A percentile compares a stretch with the other conserved stretches of the same genome.
Evolutionary conservation across 495 filamentous ascomycete species (phyloP).

Genomic region (Lepraria neglecta): DNA sequence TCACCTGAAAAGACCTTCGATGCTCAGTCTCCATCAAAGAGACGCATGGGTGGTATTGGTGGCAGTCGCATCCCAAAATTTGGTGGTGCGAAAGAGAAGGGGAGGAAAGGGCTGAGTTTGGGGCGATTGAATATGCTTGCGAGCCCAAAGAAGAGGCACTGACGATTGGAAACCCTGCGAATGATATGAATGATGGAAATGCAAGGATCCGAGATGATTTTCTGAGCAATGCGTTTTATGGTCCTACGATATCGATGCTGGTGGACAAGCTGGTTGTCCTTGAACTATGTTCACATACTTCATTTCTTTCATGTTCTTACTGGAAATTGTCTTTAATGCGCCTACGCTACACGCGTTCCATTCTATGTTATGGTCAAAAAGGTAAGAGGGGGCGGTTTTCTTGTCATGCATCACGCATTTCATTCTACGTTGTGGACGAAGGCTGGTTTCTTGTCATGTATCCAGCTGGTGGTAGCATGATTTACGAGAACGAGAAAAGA

Average conservation of each 20-base stretch:
- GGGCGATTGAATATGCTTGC: constrained; percentile 48
- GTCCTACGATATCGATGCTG: constrained; percentile 2
- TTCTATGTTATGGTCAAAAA: too few species aligned
- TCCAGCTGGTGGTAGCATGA: too few species aligned
- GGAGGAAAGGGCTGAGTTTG: constrained; percentile 37
- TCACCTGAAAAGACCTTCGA: constrained; percentile 33
- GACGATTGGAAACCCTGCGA: not conserved
- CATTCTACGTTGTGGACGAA: too few species aligned
- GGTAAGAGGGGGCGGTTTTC: too few species aligned
- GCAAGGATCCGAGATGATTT: too few species aligned
- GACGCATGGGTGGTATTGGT: constrained; percentile 32
- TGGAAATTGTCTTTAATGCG: too few species aligned
- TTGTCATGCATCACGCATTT: too few species aligned
- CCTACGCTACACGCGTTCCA: too few species aligned
- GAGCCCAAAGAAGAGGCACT: constrained; percentile 41
- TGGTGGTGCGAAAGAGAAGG: constrained; percentile 33
- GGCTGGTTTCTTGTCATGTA: too few species aligned
- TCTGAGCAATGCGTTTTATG: not conserved
- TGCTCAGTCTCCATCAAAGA: constrained; percentile 30
- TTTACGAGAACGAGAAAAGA: too few species aligned
- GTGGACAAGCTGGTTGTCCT: not conserved
- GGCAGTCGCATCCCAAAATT: constrained; percentile 37
- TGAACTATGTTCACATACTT: not conserved
- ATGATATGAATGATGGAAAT: not conserved
- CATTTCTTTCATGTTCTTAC: constrained; percentile 1